phyloP scores from a whole-genome alignment of 2,329 filamentous ascomycete genomes.

The Waltergamsia citrina region DNA sequence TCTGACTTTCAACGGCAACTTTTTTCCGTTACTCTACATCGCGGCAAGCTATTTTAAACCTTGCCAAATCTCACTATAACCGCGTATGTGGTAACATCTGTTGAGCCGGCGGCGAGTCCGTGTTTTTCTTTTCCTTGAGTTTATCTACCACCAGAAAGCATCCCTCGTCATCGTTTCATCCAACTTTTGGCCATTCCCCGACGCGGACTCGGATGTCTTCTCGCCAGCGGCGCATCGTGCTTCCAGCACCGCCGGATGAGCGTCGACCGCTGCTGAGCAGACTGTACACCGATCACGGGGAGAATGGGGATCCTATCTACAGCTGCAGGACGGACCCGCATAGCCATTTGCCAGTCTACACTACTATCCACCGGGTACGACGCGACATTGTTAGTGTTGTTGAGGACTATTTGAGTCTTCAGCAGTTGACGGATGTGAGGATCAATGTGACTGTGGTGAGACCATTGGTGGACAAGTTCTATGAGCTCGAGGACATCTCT shows the following conservation, averaged over 20 bases:
- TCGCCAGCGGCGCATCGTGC: conserved; percentile 16
- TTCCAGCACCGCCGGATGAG: conserved; percentile 19
- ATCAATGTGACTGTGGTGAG: conserved; percentile 76
- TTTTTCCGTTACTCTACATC: no score
- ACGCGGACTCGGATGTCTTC: neutral
- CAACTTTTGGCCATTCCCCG: neutral
- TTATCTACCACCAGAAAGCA: no score
- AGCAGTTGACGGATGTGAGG: conserved; percentile 70
- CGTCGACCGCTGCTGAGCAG: conserved; percentile 23
- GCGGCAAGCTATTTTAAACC: no score
- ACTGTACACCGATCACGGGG: conserved; percentile 16
- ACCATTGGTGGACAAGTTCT: conserved; percentile 75
- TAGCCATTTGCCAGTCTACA: conserved; percentile 61
- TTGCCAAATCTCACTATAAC: no score
- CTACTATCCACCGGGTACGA: conserved; percentile 64
- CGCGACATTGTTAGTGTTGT: conserved; percentile 55
- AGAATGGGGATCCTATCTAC: conserved; percentile 29
- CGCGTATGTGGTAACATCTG: no score
- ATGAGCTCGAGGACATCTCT: conserved; percentile 70
- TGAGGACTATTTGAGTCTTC: conserved; percentile 55
- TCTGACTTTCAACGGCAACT: no score
- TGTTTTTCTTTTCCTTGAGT: no score
- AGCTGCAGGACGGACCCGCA: conserved; percentile 49
- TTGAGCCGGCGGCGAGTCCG: no score
- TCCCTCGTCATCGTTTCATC: no score